Base-by-base conservation (phyloP, 2,329 filamentous ascomycete genomes). In the Stagonosporopsis cucurbitacearum region DNA sequence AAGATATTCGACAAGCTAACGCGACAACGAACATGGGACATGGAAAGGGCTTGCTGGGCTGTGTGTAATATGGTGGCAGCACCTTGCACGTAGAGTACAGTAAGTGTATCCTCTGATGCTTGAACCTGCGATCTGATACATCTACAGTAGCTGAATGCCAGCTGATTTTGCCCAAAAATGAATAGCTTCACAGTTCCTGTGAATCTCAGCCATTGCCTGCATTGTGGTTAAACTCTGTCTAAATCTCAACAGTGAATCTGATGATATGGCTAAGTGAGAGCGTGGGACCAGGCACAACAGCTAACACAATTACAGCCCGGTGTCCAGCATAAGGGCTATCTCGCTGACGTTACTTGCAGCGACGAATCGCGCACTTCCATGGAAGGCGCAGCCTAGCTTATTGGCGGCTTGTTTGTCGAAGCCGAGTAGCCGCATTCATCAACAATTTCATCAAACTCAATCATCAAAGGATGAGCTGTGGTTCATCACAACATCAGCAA, bases 61-160 rank as follows among this genome's bases (percentile, higher is more conserved):
- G 19, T 17, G 11, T 19, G 17, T 12, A 19, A 5, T 37, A 19
- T 20, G 35, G 17, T 12, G 17, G 11, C 8, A 37, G 22, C 32
- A 28, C 19, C 17, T 44, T 41, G 43, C 2, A 39, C 30, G 26
- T 50, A 46, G 23, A 46, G 33, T 55, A 55, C 28, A 50, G 53
- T 55, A 47, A 50, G 53, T 55, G 41, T 15, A 22, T 23, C 13
- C 32, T 28, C 20, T 40, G 23, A 33, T 17, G 7, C 3, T 17
- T 9, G 17, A 28, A 19, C 15, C 23, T 17, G 22, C 35, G 35
- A 61, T 51, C 64, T 68, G 53, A 68, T 53, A 52, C 6, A 4
- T 36, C 15, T 37, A 26, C 52, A 66, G 63, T 67, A 67, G 56
- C 32, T 51, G 26, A 54, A 67, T 64, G 65, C 15, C 40, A 50